Conservation (phyloP, 2,329 filamentous ascomycete genomes). For the Penicillium sp. region DNA sequence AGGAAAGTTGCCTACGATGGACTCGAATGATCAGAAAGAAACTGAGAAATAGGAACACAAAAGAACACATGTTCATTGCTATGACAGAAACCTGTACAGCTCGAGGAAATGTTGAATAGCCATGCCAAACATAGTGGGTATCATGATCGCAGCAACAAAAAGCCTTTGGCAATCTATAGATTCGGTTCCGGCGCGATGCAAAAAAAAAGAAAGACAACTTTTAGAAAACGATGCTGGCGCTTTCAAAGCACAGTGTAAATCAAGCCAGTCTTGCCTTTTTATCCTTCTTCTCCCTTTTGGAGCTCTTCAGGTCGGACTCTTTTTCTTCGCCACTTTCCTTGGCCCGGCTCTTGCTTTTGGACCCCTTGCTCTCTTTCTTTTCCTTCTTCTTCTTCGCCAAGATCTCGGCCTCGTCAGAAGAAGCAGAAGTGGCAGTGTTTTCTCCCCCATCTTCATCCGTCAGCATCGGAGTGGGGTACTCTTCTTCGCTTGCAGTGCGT, state of each 20-base stretch:
- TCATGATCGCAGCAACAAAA: constrained; percentile 22
- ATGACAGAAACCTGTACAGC: too few species aligned
- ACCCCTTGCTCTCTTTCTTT: constrained; percentile 16
- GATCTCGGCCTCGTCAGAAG: constrained; percentile 20
- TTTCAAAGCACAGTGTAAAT: constrained; percentile 35
- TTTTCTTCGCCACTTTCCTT: constrained; percentile 29
- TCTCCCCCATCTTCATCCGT: constrained; percentile 22
- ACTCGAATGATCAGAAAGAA: background rate
- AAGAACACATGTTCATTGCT: constrained; percentile 3
- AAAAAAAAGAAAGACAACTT: constrained; percentile 1
- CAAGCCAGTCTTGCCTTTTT: constrained; percentile 11
- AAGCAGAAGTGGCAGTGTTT: constrained; percentile 26
- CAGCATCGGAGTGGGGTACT: constrained; percentile 30
- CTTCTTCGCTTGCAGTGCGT: constrained; percentile 16
- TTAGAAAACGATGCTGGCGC: background rate
- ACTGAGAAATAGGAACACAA: constrained; percentile 9
- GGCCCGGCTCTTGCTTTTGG: constrained; percentile 10
- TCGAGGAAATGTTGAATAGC: constrained; percentile 2
- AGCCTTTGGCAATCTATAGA: constrained; percentile 16
- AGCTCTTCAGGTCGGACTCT: constrained; percentile 39
- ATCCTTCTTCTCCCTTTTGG: constrained; percentile 41
- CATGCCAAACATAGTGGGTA: constrained; percentile 29
- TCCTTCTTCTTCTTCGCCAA: constrained; percentile 15
- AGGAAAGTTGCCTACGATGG: constrained; percentile 57
- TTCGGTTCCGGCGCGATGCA: constrained; percentile 6